These are phyloP conservation scores for Cladosporium sp. DNA, from an alignment of 2,329 filamentous ascomycete species.

Conservation along the genomic window DNA sequence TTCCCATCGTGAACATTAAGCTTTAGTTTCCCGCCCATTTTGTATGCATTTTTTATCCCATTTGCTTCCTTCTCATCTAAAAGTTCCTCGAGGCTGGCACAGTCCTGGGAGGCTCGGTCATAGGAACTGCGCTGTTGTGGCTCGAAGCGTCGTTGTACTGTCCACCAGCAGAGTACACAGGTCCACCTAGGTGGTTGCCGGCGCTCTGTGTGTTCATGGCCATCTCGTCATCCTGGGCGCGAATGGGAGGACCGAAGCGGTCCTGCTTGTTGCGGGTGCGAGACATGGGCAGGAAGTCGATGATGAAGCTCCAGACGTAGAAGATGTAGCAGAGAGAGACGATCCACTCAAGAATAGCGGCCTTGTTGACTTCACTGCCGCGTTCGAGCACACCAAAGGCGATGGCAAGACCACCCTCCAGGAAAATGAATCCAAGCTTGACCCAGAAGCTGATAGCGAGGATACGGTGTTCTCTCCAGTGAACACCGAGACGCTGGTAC, in stretches of 20 bases:
- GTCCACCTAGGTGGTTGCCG: conserved; percentile 34
- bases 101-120: conserved; percentile 20
- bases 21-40: not conserved
- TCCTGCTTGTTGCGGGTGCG: conserved; percentile 54
- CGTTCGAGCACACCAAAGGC: conserved; percentile 62
- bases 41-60: not conserved
- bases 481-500: conserved; percentile 80
- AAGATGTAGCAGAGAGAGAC: conserved; percentile 84
- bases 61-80: not conserved
- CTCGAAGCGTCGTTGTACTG: conserved; percentile 22
- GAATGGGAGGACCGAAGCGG: conserved; percentile 37
- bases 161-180: conserved; percentile 34
- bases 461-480: conserved; percentile 72
- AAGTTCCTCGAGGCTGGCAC: conserved; percentile 26
- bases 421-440: conserved; percentile 79
- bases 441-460: conserved; percentile 80
- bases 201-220: conserved; percentile 30
- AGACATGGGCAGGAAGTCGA: conserved; percentile 82
- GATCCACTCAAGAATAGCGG: conserved; percentile 76
- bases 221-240: conserved; percentile 37
- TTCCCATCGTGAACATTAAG: conserved; percentile 3
- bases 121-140: conserved; percentile 28
- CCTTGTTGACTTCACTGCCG: conserved; percentile 58
- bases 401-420: conserved; percentile 73
- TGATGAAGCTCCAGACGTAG: conserved; percentile 75